These are phyloP conservation scores for Ophiostoma perfectum DNA, from an alignment of 2,329 filamentous ascomycete species.

Conservation along the genomic window DNA sequence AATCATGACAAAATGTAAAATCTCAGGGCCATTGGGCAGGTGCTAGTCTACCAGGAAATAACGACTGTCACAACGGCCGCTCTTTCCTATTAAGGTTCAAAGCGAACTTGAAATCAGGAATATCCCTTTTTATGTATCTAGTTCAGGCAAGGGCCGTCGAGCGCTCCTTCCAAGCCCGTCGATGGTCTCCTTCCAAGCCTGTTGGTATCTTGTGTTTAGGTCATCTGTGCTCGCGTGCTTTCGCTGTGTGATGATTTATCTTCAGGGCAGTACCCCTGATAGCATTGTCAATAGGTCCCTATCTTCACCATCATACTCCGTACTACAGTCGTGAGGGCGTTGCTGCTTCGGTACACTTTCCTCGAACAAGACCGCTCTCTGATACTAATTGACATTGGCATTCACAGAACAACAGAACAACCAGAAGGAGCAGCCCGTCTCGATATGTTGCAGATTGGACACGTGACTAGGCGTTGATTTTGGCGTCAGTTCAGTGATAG, in stretches of 20 bases:
- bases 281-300: too few species aligned
- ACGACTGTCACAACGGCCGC: conserved; percentile 2
- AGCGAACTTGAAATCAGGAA: neutral
- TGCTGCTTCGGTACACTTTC: too few species aligned
- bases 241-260: neutral
- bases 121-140: neutral
- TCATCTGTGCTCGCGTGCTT: conserved; percentile 2
- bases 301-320: too few species aligned
- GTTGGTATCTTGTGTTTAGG: neutral
- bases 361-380: too few species aligned
- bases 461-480: conserved; percentile 30
- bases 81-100: neutral
- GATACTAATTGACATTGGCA: too few species aligned
- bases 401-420: too few species aligned
- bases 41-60: neutral
- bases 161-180: too few species aligned
- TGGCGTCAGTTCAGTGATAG: conserved; percentile 13
- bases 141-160: neutral
- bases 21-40: neutral
- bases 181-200: too few species aligned
- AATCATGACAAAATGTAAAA: conserved; percentile 3
- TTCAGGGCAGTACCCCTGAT: too few species aligned
- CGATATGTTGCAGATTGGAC: neutral
- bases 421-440: too few species aligned
- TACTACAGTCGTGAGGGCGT: too few species aligned